Conservation (phyloP, 202 grass and related monocot species). For the Panicum virgatum region DNA sequence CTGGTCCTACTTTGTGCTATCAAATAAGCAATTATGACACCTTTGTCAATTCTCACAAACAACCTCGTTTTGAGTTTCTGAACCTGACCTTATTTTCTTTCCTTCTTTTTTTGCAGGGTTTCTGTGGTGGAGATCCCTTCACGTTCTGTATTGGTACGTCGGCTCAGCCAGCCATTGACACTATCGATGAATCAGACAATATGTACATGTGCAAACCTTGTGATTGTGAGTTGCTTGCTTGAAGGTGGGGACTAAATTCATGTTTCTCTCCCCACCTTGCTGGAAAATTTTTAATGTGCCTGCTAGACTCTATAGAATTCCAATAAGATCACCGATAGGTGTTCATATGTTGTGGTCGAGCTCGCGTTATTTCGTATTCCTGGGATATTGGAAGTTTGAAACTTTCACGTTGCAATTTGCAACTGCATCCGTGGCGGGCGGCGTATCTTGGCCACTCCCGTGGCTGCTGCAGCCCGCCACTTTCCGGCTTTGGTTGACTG, state of each 20-base stretch:
- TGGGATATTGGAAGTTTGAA: background rate
- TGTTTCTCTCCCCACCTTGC: background rate
- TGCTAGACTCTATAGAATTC: background rate
- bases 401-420: background rate
- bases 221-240: background rate
- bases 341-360: background rate
- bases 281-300: background rate
- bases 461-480: background rate
- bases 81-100: background rate
- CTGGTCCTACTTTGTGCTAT: background rate
- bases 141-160: background rate
- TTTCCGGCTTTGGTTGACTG: background rate
- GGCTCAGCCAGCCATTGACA: background rate
- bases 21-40: background rate
- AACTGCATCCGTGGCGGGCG: background rate
- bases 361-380: background rate
- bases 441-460: background rate
- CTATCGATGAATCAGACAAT: background rate
- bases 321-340: background rate
- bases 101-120: constrained; percentile 2
- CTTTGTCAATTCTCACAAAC: background rate
- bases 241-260: background rate
- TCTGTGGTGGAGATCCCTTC: background rate
- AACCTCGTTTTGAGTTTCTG: background rate
- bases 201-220: constrained; percentile 1